A percentile compares a stretch with the other conserved stretches of the same genome.
These are phyloP conservation scores for Colletotrichum sojae DNA, from an alignment of 2,329 filamentous ascomycete species.

Conservation along the genomic window DNA sequence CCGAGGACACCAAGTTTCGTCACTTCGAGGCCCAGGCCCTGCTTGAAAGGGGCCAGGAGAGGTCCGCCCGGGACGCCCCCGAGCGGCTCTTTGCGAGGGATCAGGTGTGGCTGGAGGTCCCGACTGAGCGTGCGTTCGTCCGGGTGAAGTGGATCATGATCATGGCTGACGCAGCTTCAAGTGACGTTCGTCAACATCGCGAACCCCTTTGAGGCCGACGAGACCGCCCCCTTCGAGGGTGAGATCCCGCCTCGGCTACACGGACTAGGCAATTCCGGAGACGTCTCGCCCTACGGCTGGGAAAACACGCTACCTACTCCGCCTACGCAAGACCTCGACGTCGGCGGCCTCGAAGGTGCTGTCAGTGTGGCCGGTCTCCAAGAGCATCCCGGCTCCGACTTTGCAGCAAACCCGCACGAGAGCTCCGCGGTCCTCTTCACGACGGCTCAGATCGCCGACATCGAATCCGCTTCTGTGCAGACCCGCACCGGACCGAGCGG, in stretches of 20 bases:
- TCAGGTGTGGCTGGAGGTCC: conserved; percentile 15
- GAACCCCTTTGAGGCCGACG: neutral
- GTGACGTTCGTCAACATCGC: neutral
- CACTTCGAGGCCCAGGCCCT: conserved; percentile 2
- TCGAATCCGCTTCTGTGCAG: neutral
- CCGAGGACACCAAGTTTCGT: conserved; percentile 11
- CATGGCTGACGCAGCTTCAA: neutral
- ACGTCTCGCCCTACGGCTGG: neutral
- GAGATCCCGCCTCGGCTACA: neutral
- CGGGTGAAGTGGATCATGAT: too few relatives aligned
- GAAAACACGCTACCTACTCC: neutral
- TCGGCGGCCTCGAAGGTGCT: too few relatives aligned
- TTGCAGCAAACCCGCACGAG: neutral
- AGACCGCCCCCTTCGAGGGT: neutral
- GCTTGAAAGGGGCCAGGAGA: neutral
- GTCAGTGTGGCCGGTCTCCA: neutral
- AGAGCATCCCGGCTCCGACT: neutral
- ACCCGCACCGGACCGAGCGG: too few relatives aligned
- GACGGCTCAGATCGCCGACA: neutral
- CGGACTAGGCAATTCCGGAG: neutral
- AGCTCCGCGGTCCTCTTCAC: neutral
- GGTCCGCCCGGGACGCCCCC: neutral
- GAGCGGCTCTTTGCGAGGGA: neutral
- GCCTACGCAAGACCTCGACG: neutral
- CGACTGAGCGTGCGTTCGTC: neutral